Evolutionary conservation across 371 early-diverging fungal genomes (phyloP).

Genomic region (Phascolomyces articulosus): DNA sequence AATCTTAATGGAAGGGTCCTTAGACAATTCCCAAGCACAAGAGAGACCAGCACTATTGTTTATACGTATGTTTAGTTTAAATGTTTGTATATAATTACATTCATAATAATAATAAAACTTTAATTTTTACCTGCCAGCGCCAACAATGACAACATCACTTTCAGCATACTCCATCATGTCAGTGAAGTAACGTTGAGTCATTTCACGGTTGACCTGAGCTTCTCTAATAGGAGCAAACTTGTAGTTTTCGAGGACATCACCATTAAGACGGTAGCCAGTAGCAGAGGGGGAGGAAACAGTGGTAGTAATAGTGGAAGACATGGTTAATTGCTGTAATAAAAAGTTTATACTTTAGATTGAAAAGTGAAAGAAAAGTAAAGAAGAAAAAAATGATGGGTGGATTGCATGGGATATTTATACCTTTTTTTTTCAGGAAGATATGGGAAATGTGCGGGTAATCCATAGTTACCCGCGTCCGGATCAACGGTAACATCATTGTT

Average conservation of each 20-base stretch:
- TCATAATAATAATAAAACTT: too few species aligned
- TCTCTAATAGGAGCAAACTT: slow-evolving; percentile 68
- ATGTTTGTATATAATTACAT: too few species aligned
- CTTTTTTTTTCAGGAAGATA: too few species aligned
- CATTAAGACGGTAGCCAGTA: slow-evolving; percentile 41
- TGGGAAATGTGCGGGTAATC: too few species aligned
- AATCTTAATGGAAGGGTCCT: slow-evolving; percentile 62
- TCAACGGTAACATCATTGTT: too few species aligned
- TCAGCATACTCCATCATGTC: slow-evolving; percentile 68
- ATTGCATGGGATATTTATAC: not conserved
- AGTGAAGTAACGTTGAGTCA: slow-evolving; percentile 72
- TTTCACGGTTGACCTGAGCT: slow-evolving; percentile 72
- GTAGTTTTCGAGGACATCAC: slow-evolving; percentile 36
- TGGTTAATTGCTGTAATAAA: too few species aligned
- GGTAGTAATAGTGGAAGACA: slow-evolving; percentile 21
- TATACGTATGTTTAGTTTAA: not conserved
- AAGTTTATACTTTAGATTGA: not conserved
- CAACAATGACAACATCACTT: slow-evolving; percentile 77
- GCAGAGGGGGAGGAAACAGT: slow-evolving; percentile 15
- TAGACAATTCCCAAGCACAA: slow-evolving; percentile 73
- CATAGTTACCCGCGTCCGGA: too few species aligned
- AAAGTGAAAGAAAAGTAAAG: not conserved
- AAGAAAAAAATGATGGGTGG: not conserved
- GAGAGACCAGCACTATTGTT: slow-evolving; percentile 44
- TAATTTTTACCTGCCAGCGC: slow-evolving; percentile 63